Conservation (phyloP, 108 stramenopile species). For the Discostella pseudostelligera region DNA sequence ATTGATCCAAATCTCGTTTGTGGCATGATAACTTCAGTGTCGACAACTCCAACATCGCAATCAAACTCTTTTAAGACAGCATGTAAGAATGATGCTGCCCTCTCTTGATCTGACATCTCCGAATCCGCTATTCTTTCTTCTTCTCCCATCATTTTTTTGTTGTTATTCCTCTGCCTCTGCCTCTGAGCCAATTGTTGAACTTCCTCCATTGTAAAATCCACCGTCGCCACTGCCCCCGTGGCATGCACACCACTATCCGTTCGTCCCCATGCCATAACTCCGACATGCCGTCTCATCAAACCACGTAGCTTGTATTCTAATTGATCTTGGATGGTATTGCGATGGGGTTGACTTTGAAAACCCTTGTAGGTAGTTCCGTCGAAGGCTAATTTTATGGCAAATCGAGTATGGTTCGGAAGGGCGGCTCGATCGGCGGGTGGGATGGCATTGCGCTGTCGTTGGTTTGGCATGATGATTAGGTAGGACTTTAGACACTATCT, state of each 20-base stretch:
- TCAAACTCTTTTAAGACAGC: constrained; percentile 27
- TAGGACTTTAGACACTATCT: too few species aligned
- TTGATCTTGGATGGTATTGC: constrained; percentile 39
- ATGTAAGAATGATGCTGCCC: constrained; percentile 21
- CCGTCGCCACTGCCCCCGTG: constrained; percentile 14
- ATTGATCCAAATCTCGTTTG: constrained; percentile 23
- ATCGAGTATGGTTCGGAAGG: constrained; percentile 3
- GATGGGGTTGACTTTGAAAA: constrained; percentile 34
- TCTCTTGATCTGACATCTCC: not conserved
- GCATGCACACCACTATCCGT: constrained; percentile 38
- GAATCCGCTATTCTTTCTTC: not conserved
- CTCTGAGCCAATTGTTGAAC: constrained; percentile 5
- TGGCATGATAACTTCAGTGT: not conserved
- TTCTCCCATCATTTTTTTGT: not conserved
- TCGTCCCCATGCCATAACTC: constrained; percentile 30
- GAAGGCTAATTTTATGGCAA: constrained; percentile 28
- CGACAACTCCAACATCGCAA: constrained; percentile 19
- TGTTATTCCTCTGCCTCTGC: not conserved
- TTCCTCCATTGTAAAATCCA: constrained; percentile 24
- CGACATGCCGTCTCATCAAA: constrained; percentile 17
- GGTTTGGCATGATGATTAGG: constrained; percentile 41
- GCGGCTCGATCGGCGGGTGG: not conserved
- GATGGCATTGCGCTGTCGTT: constrained; percentile 34
- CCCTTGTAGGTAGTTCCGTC: constrained; percentile 34
- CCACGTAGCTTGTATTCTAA: constrained; percentile 16